Evolutionary conservation across 441 rosid species (phyloP), one percentile per base, ranked within the genome.

Genomic region (Macaranga tanarius): DNA sequence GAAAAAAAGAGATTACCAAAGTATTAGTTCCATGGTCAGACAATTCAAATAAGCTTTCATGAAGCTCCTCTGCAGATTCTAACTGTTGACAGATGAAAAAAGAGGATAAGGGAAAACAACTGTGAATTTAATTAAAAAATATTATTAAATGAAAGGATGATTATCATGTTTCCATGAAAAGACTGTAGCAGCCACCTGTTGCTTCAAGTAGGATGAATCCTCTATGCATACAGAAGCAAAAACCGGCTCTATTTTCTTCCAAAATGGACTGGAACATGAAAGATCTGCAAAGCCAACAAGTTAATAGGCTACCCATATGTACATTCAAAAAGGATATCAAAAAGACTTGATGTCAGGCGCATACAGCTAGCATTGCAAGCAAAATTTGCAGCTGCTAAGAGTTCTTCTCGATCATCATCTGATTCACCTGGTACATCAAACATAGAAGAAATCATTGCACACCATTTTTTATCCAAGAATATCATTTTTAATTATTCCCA

Each of bases 391-490:
- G 90, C 92, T 44, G 78, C 88, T 67, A 88, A 71, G 52, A 88
- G 83, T 54, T 85, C 89, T 69, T 86, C 90, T 28, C 76, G 86
- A 78, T 88, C 90, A 58, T 83, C 88, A 72, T 85, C 90, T 20
- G 81, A 77, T 71, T 83, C 89, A 57, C 86, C 92, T 86, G 74
- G 44, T 61, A 79, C 57, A 73, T 62, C 50, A 73, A 66, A 59
- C 7, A 57, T 28, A 73, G 57, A 69, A 6, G 57, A 15, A 63
- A 59, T 63, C 75, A 34, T 25, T 70, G 40, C 55, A 7, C 38
- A 62, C 17, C 50, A 51, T 58, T 26, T 67, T 75, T 60, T 52
- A 59, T 22, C 54, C 63, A 38, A 28, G 64, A 56, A 60, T 13
- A 38, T 26, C 40, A 66, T 34, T 56, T 19, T 38, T 40, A 54